Evolutionary conservation across 441 rosid genomes (phyloP).

Genomic region (Populus trichocarpa): DNA sequence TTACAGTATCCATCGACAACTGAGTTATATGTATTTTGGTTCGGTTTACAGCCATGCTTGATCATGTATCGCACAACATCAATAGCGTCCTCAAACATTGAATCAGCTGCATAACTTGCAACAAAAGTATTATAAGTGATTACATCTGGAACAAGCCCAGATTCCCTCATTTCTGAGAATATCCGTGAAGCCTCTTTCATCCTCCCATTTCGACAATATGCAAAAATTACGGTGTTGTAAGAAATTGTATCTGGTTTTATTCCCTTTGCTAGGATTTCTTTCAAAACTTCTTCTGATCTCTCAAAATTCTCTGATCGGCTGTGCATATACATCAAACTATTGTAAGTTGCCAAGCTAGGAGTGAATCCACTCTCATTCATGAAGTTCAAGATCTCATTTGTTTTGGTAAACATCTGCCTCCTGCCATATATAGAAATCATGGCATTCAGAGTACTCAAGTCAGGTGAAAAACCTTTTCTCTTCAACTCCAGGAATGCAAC

Average conservation of each 20-base stretch:
- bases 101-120: slow-evolving; percentile 77
- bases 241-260: slow-evolving; percentile 82
- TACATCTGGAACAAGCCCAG: slow-evolving; percentile 68
- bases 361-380: slow-evolving; percentile 74
- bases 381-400: slow-evolving; percentile 67
- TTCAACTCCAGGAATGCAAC: slow-evolving; percentile 69
- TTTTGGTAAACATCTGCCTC: slow-evolving; percentile 70
- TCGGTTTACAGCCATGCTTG: slow-evolving; percentile 63
- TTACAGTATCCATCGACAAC: slow-evolving; percentile 84
- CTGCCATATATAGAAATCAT: slow-evolving; percentile 89
- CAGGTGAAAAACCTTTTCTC: slow-evolving; percentile 68
- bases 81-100: slow-evolving; percentile 76
- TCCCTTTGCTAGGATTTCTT: slow-evolving; percentile 62
- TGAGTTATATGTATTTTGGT: slow-evolving; percentile 74
- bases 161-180: slow-evolving; percentile 64
- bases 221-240: slow-evolving; percentile 78
- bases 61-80: slow-evolving; percentile 74
- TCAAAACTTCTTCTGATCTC: slow-evolving; percentile 63
- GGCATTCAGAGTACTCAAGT: slow-evolving; percentile 71
- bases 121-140: slow-evolving; percentile 86
- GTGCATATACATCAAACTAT: slow-evolving; percentile 84
- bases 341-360: slow-evolving; percentile 80
- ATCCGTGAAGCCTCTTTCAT: slow-evolving; percentile 84
- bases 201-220: slow-evolving; percentile 83
- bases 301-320: slow-evolving; percentile 69